phyloP scores from a whole-genome alignment of 371 early-diverging fungal species.

The Fennellomyces sp. region DNA sequence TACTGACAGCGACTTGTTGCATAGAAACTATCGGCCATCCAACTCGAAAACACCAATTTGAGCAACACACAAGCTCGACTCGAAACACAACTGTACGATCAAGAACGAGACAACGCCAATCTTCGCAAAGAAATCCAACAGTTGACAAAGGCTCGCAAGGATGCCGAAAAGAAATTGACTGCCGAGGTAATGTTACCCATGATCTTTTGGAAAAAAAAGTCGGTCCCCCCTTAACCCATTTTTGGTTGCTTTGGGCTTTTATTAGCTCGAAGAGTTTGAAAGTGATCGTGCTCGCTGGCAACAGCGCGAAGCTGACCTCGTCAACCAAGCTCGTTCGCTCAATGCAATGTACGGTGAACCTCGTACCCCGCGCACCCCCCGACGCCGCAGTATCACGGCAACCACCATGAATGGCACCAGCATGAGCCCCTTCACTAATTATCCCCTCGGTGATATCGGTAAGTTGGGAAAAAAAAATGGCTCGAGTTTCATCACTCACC shows the following conservation, averaged over 20 bases:
- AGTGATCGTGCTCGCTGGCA: slow-evolving; percentile 47
- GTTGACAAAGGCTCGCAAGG: slow-evolving; percentile 38
- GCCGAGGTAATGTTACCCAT: slow-evolving; percentile 28
- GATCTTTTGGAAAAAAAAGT: neutral
- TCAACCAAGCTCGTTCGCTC: slow-evolving; percentile 45
- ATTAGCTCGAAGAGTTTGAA: slow-evolving; percentile 47
- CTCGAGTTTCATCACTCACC: neutral
- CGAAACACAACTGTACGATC: slow-evolving; percentile 50
- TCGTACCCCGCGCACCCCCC: slow-evolving; percentile 45
- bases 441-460: slow-evolving; percentile 35
- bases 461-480: slow-evolving; percentile 1
- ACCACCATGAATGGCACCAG: slow-evolving; percentile 22
- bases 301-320: slow-evolving; percentile 50
- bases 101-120: slow-evolving; percentile 40
- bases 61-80: slow-evolving; percentile 47
- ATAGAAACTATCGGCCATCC: slow-evolving; percentile 25
- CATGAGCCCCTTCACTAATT: slow-evolving; percentile 36
- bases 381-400: slow-evolving; percentile 44
- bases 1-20: neutral
- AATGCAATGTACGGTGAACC: slow-evolving; percentile 34
- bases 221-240: slow-evolving; percentile 1
- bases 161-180: slow-evolving; percentile 42
- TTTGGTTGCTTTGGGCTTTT: too few species aligned
- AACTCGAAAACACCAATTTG: slow-evolving; percentile 43
- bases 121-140: slow-evolving; percentile 43